These are phyloP conservation scores for Amanita molliuscula DNA, from an alignment of 768 basidiomycete species.

Conservation along the genomic window DNA sequence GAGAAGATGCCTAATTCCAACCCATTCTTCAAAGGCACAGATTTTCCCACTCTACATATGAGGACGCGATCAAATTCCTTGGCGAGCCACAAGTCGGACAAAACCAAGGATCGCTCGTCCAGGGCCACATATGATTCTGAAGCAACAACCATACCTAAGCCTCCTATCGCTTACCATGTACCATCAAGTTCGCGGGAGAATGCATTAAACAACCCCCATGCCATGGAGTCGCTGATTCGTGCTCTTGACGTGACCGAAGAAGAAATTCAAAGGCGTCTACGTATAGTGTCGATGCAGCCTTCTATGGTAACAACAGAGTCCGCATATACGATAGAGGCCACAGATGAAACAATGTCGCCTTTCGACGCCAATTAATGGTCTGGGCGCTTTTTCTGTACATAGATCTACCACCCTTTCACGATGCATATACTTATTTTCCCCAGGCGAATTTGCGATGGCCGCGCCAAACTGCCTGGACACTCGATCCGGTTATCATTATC, in stretches of 20 bases:
- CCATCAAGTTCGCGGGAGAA: slow-evolving; percentile 25
- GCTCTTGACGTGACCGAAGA: slow-evolving; percentile 45
- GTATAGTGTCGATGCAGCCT: slow-evolving; percentile 51
- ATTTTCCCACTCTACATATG: slow-evolving; percentile 9
- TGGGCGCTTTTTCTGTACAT: background rate
- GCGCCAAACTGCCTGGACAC: background rate
- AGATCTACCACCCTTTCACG: background rate
- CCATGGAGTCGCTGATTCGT: slow-evolving; percentile 55
- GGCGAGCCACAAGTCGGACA: slow-evolving; percentile 27
- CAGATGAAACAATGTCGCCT: slow-evolving; percentile 13
- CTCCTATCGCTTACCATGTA: slow-evolving; percentile 22
- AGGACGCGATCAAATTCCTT: slow-evolving; percentile 31
- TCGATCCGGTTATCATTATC: background rate
- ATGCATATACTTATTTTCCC: background rate
- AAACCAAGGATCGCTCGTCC: slow-evolving; percentile 23
- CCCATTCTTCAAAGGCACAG: slow-evolving; percentile 29
- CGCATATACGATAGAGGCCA: slow-evolving; percentile 18
- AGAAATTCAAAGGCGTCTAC: slow-evolving; percentile 37
- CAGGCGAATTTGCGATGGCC: background rate
- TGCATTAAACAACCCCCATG: slow-evolving; percentile 37
- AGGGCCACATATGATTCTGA: slow-evolving; percentile 29
- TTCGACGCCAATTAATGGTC: background rate
- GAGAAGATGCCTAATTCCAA: slow-evolving; percentile 18
- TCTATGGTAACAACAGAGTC: slow-evolving; percentile 29
- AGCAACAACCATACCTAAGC: slow-evolving; percentile 19